These are phyloP conservation scores for Calocybe gangraenosa DNA, from an alignment of 768 basidiomycete genomes.

Conservation along the genomic window DNA sequence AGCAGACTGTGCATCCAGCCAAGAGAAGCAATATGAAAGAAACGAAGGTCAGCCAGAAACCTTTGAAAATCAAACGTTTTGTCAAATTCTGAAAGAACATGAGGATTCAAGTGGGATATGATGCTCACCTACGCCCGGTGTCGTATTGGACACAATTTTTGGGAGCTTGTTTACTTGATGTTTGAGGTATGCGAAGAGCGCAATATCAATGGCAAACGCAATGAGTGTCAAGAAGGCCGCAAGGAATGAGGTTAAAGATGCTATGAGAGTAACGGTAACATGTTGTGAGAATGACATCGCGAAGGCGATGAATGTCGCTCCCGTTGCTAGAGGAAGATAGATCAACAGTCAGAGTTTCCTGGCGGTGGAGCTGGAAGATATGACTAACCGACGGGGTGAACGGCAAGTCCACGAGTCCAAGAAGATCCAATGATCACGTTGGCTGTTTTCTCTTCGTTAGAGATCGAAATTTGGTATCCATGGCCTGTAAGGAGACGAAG, in stretches of 20 bases:
- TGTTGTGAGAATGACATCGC: slow-evolving; percentile 59
- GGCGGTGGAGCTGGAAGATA: background rate
- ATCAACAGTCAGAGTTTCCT: background rate
- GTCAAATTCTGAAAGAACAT: background rate
- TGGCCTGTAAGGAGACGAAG: slow-evolving; percentile 31
- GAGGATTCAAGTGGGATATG: background rate
- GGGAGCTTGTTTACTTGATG: slow-evolving; percentile 51
- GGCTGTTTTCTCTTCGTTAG: slow-evolving; percentile 30
- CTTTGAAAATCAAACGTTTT: slow-evolving; percentile 25
- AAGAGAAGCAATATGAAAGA: slow-evolving; percentile 59
- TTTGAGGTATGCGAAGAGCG: slow-evolving; percentile 60
- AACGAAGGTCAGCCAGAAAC: slow-evolving; percentile 74
- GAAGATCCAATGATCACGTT: slow-evolving; percentile 43
- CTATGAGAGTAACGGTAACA: slow-evolving; percentile 52
- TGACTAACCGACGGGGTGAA: slow-evolving; percentile 70
- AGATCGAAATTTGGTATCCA: slow-evolving; percentile 49
- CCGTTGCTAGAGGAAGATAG: slow-evolving; percentile 34
- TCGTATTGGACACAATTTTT: slow-evolving; percentile 40
- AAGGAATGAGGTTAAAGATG: slow-evolving; percentile 65
- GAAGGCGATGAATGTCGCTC: slow-evolving; percentile 60
- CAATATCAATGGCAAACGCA: slow-evolving; percentile 75
- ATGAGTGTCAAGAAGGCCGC: slow-evolving; percentile 66
- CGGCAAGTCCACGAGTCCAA: slow-evolving; percentile 72
- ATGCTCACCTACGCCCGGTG: slow-evolving; percentile 58
- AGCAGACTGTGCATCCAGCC: slow-evolving; percentile 67